phyloP scores from a whole-genome alignment of 1,284 basidiomycete species.

The Heterobasidion occidentale region DNA sequence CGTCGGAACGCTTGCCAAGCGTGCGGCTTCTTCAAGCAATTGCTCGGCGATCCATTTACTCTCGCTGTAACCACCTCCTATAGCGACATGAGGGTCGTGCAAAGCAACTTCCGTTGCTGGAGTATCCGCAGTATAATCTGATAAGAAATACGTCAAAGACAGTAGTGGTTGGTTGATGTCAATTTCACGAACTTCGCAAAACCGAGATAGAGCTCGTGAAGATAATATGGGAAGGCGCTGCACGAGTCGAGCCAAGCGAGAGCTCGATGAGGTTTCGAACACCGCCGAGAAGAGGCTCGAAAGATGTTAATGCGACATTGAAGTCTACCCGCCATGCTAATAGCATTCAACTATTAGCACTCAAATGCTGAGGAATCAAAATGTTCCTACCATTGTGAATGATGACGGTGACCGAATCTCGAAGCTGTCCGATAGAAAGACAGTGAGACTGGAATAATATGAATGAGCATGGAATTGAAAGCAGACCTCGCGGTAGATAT shows the following conservation, averaged over 20 bases:
- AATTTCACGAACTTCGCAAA: not conserved
- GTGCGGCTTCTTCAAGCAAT: constrained; percentile 14
- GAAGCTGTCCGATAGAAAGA: not conserved
- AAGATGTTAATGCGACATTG: not conserved
- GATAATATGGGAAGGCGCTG: not conserved
- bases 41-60: constrained; percentile 33
- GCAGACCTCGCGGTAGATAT: constrained; percentile 21
- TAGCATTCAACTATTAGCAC: not conserved
- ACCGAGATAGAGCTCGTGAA: constrained; percentile 1
- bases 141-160: too few species aligned
- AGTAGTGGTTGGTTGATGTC: not conserved
- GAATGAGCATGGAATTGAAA: constrained; percentile 9
- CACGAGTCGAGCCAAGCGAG: not conserved
- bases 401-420: constrained; percentile 10
- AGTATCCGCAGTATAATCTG: too few species aligned
- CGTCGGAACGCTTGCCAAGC: constrained; percentile 16
- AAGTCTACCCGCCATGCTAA: constrained; percentile 26
- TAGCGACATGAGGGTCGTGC: constrained; percentile 7
- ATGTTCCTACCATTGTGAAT: constrained; percentile 23
- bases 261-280: constrained; percentile 2
- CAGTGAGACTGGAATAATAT: not conserved
- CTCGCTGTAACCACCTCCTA: constrained; percentile 29
- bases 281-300: not conserved
- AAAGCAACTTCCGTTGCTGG: too few species aligned
- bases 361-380: not conserved